A percentile compares a stretch with the other conserved stretches of the same genome.
These are phyloP conservation scores for Syzygium malaccense DNA, from an alignment of 441 rosid genomes.

Conservation along the genomic window DNA sequence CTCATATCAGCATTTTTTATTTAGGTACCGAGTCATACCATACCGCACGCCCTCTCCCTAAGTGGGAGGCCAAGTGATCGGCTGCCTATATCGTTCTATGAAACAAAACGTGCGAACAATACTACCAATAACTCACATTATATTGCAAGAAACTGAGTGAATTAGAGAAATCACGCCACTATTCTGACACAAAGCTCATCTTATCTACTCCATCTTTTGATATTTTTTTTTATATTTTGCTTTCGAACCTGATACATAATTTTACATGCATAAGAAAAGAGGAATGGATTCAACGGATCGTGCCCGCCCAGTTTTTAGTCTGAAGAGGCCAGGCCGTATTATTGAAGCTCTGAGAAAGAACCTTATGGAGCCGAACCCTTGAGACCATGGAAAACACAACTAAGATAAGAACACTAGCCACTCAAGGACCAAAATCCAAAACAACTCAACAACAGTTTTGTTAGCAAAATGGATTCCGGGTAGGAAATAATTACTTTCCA, in stretches of 20 bases:
- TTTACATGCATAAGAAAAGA: background rate
- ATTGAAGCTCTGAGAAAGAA: slow-evolving; percentile 20
- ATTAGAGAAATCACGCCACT: background rate
- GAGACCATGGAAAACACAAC: no score
- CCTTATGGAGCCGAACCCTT: slow-evolving; percentile 55
- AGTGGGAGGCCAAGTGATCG: fast-evolving
- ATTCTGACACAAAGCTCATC: background rate
- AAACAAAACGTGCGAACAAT: background rate
- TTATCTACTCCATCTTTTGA: background rate
- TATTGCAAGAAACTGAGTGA: background rate
- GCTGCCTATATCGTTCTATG: background rate
- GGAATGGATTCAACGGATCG: background rate
- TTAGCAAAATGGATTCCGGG: no score
- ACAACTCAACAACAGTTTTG: background rate
- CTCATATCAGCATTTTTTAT: no score
- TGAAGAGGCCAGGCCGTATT: slow-evolving; percentile 4
- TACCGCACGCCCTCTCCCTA: background rate
- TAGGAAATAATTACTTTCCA: no score
- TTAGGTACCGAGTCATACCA: background rate
- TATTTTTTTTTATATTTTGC: background rate
- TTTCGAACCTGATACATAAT: background rate
- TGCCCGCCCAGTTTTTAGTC: slow-evolving; percentile 1
- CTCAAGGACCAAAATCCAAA: background rate
- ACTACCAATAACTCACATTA: background rate
- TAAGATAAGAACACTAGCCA: background rate